Evolutionary conservation across 257 asterid genomes (phyloP).

Genomic region (Leptodermis oblonga): DNA sequence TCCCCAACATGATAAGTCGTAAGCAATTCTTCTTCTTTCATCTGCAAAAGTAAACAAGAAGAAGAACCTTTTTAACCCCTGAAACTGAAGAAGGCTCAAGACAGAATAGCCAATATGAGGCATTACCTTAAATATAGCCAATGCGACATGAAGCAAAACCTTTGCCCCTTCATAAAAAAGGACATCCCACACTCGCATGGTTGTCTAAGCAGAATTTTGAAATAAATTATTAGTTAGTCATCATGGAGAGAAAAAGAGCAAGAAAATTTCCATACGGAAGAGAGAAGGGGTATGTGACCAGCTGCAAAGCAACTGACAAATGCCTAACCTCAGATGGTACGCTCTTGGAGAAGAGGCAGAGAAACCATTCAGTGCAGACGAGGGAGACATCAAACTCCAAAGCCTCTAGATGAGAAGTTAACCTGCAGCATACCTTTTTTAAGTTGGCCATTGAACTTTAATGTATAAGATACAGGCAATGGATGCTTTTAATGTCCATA

Average conservation of each 20-base stretch:
- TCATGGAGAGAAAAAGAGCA: neutral
- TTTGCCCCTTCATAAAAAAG: slow-evolving; percentile 96
- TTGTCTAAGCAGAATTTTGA: slow-evolving; percentile 56
- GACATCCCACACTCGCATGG: slow-evolving; percentile 93
- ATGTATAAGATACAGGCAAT: neutral
- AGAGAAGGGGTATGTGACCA: neutral
- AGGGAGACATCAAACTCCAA: slow-evolving; percentile 96
- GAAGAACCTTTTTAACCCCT: neutral
- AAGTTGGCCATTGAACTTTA: neutral
- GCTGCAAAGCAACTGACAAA: slow-evolving; percentile 3
- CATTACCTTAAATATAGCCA: slow-evolving; percentile 81
- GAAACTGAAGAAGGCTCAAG: neutral
- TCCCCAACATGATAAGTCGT: slow-evolving; percentile 81
- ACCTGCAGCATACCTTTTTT: slow-evolving; percentile 45
- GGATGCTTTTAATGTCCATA: neutral
- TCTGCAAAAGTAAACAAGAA: slow-evolving; percentile 45
- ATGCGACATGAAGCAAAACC: slow-evolving; percentile 76
- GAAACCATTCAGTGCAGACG: slow-evolving; percentile 97
- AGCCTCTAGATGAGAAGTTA: slow-evolving; percentile 78
- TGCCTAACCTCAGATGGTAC: slow-evolving; percentile 86
- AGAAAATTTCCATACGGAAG: neutral
- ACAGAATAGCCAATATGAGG: neutral
- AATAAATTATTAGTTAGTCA: slow-evolving; percentile 13
- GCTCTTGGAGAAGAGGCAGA: slow-evolving; percentile 93
- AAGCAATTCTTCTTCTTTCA: slow-evolving; percentile 85